Evolutionary conservation across 768 basidiomycete genomes (phyloP), one percentile per base, ranked within the genome.

Genomic region (Boletus edulis): DNA sequence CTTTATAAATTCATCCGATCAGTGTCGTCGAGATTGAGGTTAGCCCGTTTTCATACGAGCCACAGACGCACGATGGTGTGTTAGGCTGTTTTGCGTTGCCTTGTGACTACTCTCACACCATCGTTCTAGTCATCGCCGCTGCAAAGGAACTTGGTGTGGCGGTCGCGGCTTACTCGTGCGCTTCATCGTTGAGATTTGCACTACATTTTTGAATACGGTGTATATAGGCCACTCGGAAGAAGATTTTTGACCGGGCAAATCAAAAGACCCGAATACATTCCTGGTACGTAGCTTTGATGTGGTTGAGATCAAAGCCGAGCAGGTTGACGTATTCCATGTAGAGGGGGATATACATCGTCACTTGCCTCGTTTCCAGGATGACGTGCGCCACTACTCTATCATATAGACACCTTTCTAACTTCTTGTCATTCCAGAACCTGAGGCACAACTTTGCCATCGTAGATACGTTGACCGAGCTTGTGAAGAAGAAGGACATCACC

Each of bases 11-110:
- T 13, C 73, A 78, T 46, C 81, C 80, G 3, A 76, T 87, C 56
- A 74, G 80, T 20, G 75, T 79, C 18, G 81, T 85, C 13, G 86
- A 89, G 65, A 85, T 88, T 47, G 87, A 90, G 62, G 69, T 85
- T 39, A 85, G 83, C 56, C 77, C 81, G 13, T 85, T 81, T 75
- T 73, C 78, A 2, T 83, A 81, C 53, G 81, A 81, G 58, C 73
- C 74, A 24, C 73, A 80, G 55, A 77, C 37, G n/a, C 35, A 37
- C 7, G 29, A 31, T 3, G 49, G 49, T 49, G 17, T 5, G 48
- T 43, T 27, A 15, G 15, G 5, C 27, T 8, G 9, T 24, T 15
- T 43, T 17, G 22, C 14, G 34, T 14, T 14, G 24, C 20, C 42
- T n/a, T 14, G 24, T 2, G 13, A 43, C 9, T 24, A 22, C 14